These are phyloP conservation scores for Dentipellis fragilis DNA, from an alignment of 768 basidiomycete species.

Conservation along the genomic window DNA sequence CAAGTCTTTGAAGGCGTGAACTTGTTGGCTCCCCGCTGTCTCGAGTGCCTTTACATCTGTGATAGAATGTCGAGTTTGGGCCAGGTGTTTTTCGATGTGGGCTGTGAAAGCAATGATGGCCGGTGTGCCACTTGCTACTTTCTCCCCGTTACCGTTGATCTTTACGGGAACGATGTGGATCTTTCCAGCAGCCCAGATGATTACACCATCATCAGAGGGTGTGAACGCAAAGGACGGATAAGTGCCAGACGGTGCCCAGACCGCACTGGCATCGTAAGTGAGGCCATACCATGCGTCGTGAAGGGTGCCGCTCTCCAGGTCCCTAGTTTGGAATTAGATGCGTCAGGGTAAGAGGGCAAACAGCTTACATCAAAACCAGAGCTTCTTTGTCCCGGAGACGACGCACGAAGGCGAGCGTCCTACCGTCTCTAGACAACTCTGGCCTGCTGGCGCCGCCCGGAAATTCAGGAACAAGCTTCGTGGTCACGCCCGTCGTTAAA, in stretches of 20 bases:
- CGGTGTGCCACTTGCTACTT: slow-evolving; percentile 31
- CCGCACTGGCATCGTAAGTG: not conserved
- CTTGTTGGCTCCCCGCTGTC: not conserved
- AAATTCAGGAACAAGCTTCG: slow-evolving; percentile 41
- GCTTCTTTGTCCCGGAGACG: not conserved
- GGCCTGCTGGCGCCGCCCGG: not conserved
- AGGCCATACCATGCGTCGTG: not conserved
- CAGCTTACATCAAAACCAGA: not conserved
- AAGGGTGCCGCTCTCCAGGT: not conserved
- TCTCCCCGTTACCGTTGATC: slow-evolving; percentile 8
- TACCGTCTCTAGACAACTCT: not conserved
- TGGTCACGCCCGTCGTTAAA: slow-evolving; percentile 42
- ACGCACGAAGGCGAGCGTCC: not conserved
- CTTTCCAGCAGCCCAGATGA: not conserved
- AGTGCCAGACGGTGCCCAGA: not conserved
- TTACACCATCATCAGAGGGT: not conserved
- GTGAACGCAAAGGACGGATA: not conserved
- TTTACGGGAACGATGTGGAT: not conserved
- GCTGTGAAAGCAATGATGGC: slow-evolving; percentile 48
- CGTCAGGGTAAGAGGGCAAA: not conserved
- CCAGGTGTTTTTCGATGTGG: slow-evolving; percentile 52
- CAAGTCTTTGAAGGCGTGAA: not conserved
- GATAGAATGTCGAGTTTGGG: slow-evolving; percentile 40
- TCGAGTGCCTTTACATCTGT: slow-evolving; percentile 35
- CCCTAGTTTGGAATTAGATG: not conserved